Conservation (phyloP, 2,329 filamentous ascomycete species). For the Fusarium avenaceum region DNA sequence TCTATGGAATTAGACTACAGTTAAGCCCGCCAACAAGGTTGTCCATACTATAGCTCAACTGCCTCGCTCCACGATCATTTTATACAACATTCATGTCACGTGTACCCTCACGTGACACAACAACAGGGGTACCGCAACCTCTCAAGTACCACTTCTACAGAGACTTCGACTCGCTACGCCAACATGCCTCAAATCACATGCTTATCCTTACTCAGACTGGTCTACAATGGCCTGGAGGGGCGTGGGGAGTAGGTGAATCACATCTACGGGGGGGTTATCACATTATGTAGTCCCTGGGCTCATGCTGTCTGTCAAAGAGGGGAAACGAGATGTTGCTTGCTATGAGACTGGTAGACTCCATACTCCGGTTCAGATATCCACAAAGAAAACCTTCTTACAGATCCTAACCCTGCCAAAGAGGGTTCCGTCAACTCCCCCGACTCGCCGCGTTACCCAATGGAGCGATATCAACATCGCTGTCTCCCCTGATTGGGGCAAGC, state of each 20-base stretch:
- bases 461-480: slow-evolving; percentile 49
- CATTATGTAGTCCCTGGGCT: slow-evolving; percentile 36
- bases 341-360: slow-evolving; percentile 48
- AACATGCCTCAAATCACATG: slow-evolving; percentile 43
- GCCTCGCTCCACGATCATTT: background rate
- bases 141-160: slow-evolving; percentile 18
- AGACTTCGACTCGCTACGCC: slow-evolving; percentile 27
- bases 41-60: background rate
- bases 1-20: no score
- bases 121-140: slow-evolving; percentile 40
- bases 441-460: slow-evolving; percentile 49
- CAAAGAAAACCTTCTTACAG: slow-evolving; percentile 40
- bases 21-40: no score
- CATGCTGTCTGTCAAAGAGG: slow-evolving; percentile 31
- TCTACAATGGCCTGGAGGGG: slow-evolving; percentile 35
- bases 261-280: slow-evolving; percentile 49
- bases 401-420: slow-evolving; percentile 41
- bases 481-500: slow-evolving; percentile 54
- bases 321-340: slow-evolving; percentile 44
- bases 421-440: slow-evolving; percentile 33
- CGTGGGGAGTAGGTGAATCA: slow-evolving; percentile 39
- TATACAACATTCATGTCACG: slow-evolving; percentile 14
- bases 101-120: slow-evolving; percentile 36
- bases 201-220: slow-evolving; percentile 29
- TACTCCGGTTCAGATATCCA: slow-evolving; percentile 40